A percentile compares a stretch with the other conserved stretches of the same genome.
phyloP scores from a whole-genome alignment of 805 yeast species.

The Yamadazyma philogaea region DNA sequence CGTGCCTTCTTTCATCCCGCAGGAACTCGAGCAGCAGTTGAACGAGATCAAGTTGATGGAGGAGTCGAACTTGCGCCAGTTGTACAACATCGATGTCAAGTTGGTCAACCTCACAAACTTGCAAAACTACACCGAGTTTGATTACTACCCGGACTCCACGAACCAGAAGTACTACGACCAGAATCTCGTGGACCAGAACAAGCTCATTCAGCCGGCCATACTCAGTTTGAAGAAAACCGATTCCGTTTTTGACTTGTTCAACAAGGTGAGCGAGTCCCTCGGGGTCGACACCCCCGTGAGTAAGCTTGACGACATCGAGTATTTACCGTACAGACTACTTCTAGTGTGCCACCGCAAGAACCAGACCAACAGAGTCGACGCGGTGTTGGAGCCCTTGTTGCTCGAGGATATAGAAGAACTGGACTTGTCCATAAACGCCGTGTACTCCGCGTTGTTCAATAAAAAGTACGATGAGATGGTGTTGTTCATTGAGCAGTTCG shows the following conservation, averaged over 20 bases:
- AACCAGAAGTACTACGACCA: constrained; percentile 44
- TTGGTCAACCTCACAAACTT: constrained; percentile 56
- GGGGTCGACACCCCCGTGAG: constrained; percentile 3
- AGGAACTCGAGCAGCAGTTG: constrained; percentile 60
- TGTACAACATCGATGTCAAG: constrained; percentile 46
- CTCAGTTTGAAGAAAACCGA: constrained; percentile 57
- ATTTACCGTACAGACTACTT: constrained; percentile 54
- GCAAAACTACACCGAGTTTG: constrained; percentile 66
- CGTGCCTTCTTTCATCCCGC: constrained; percentile 64
- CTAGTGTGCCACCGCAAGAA: constrained; percentile 65
- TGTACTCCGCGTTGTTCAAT: constrained; percentile 45
- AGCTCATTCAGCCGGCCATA: constrained; percentile 37
- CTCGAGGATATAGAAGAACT: constrained; percentile 8
- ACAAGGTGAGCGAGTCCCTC: constrained; percentile 16
- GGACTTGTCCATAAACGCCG: constrained; percentile 46
- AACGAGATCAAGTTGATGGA: constrained; percentile 53
- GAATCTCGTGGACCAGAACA: constrained; percentile 25
- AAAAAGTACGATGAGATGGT: constrained; percentile 50
- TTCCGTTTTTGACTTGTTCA: constrained; percentile 48
- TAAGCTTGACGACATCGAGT: constrained; percentile 6
- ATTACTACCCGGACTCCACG: constrained; percentile 64
- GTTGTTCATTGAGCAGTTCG: constrained; percentile 63
- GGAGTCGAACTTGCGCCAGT: constrained; percentile 63
- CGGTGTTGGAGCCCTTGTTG: constrained; percentile 19
- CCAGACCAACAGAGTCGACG: constrained; percentile 63